Evolutionary conservation across 2,329 filamentous ascomycete species (phyloP), one percentile per base, ranked within the genome.

Genomic region (Ascochyta lentis): DNA sequence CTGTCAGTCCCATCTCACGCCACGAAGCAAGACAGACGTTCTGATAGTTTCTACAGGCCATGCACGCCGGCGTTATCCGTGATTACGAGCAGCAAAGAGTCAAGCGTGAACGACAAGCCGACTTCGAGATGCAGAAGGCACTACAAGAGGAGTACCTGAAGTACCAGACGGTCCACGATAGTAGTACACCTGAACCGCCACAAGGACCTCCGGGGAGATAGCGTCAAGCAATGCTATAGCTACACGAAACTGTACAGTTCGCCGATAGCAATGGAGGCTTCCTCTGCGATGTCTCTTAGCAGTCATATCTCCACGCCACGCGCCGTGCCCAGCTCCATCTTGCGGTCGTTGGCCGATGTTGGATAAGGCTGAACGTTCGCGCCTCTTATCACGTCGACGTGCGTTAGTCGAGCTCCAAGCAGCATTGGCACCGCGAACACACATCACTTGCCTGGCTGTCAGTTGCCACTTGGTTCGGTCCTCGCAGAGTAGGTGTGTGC

Each of bases 21-120:
- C 29, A 47, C 48, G 27, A 10, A 60, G 78, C 26, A 16, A 23
- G 27, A 44, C 48, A 31, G 9, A 15, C 24, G 4, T 15, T 43
- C 62, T 69, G 38, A 69, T 39, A 19, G 26, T 55, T 27, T 50
- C 29, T 24, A 31, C 60, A 94, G 95, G 90, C 91, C 54, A 99
- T 99, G 95, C 95, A 99, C 72, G 86, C 89, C 64, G 95, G 95
- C 40, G 95, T 99, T 38, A 81, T 98, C 62, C 90, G 94, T 61
- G 95, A 99, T 71, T 90, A 97, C 83, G 94, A 98, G 72, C 92
- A 96, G 72, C 93, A 96, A 74, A 87, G 90, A 41, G 75, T 97
- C 63, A 97, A 97, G 79, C 85, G 86, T 64, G 95, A 99, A 76
- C 88, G 95, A 56, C 91, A 96, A 75, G 86, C 92, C 47, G 95